Conservation (phyloP, 139 green algal species). For the Chlorokybus atmophyticus region DNA sequence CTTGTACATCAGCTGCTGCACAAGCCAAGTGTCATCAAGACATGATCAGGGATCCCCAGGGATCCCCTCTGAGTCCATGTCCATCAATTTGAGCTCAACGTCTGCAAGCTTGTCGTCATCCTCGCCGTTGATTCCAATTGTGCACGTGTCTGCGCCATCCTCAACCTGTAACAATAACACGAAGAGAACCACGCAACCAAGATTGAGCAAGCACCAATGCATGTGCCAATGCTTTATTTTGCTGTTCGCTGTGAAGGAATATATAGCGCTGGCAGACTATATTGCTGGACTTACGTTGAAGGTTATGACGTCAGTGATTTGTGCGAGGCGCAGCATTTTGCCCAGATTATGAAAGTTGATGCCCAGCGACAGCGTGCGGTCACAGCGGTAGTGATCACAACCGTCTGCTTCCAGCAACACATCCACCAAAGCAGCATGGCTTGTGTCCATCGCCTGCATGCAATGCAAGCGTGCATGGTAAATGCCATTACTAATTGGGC, state of each 20-base stretch:
- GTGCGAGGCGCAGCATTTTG: slow-evolving; percentile 96
- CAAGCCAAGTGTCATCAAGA: no score
- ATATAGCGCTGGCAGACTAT: no score
- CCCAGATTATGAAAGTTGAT: slow-evolving; percentile 87
- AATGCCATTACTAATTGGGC: no score
- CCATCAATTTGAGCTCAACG: slow-evolving; percentile 98
- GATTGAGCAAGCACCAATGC: not conserved
- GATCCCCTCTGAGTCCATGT: slow-evolving; percentile 98
- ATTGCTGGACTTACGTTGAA: slow-evolving; percentile 87
- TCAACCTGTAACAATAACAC: not conserved
- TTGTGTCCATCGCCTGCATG: slow-evolving; percentile 98
- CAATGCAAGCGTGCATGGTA: no score
- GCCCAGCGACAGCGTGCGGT: slow-evolving; percentile 45
- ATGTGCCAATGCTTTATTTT: not conserved
- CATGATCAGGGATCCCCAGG: slow-evolving; percentile 92
- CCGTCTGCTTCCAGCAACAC: slow-evolving; percentile 70
- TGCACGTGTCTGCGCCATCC: not conserved
- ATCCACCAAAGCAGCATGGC: slow-evolving; percentile 82
- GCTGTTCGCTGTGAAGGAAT: no score
- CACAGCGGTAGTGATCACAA: slow-evolving; percentile 96
- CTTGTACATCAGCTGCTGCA: no score
- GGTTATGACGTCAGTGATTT: slow-evolving; percentile 90
- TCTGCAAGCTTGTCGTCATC: slow-evolving; percentile 78
- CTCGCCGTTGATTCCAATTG: not conserved
- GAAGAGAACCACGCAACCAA: not conserved